Conservation (phyloP, 2,329 filamentous ascomycete species). For the Ramularia collo-cygni region DNA sequence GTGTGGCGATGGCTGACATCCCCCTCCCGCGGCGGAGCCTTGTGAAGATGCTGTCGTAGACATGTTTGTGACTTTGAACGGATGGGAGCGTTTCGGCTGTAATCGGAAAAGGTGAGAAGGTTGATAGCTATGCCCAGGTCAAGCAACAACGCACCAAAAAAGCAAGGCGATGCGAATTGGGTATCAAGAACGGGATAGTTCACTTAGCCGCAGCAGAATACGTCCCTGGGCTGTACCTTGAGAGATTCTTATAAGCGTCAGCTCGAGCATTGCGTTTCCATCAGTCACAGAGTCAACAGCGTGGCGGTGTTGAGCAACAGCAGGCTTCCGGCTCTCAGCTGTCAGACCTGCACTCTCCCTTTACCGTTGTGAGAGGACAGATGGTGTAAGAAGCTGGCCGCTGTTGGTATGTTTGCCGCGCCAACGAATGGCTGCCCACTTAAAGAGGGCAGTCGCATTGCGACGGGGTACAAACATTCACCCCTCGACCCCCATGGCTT, state of each 20-base stretch:
- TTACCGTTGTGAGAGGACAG: constrained; percentile 1
- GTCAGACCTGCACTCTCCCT: constrained; percentile 6
- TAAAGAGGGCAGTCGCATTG: constrained; percentile 7
- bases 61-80: constrained; percentile 10
- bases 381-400: constrained; percentile 1
- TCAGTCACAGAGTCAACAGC: constrained; percentile 15
- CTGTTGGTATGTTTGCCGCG: constrained; percentile 11
- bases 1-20: constrained; percentile 19
- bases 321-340: constrained; percentile 13
- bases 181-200: constrained; percentile 21
- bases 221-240: constrained; percentile 15
- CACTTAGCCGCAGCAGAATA: constrained; percentile 25
- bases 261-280: constrained; percentile 12
- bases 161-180: constrained; percentile 22
- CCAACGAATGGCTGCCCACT: constrained; percentile 11
- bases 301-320: constrained; percentile 16
- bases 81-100: constrained; percentile 6
- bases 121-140: constrained; percentile 15
- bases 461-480: constrained; percentile 9
- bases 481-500: constrained; percentile 10
- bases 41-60: constrained; percentile 16
- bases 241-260: constrained; percentile 16
- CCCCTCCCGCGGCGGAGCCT: constrained; percentile 10
- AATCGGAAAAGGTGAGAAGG: constrained; percentile 12
- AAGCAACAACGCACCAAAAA: constrained; percentile 17